Conservation (phyloP, 2,329 filamentous ascomycete species). For the Emericellopsis atlantica region DNA sequence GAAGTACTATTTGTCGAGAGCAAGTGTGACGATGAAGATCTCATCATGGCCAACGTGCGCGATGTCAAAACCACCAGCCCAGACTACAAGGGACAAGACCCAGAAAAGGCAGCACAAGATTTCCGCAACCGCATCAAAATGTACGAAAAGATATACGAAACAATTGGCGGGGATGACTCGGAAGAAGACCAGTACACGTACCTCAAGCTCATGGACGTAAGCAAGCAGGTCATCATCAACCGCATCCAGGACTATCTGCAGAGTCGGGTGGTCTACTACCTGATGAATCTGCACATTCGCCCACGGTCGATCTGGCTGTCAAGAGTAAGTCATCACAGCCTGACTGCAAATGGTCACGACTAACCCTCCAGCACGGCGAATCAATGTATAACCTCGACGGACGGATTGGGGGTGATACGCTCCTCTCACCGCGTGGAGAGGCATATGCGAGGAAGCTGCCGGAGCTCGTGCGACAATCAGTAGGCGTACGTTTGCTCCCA, state of each 20-base stretch:
- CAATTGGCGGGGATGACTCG: slow-evolving; percentile 59
- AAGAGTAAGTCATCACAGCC: slow-evolving; percentile 44
- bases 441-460: slow-evolving; percentile 79
- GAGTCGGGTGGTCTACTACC: slow-evolving; percentile 91
- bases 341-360: not conserved
- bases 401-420: slow-evolving; percentile 84
- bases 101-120: slow-evolving; percentile 78
- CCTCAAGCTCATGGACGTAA: slow-evolving; percentile 94
- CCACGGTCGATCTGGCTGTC: slow-evolving; percentile 95
- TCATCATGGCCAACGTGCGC: slow-evolving; percentile 97
- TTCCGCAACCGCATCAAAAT: slow-evolving; percentile 92
- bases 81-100: slow-evolving; percentile 89
- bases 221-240: slow-evolving; percentile 95
- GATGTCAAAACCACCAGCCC: slow-evolving; percentile 96
- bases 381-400: slow-evolving; percentile 85
- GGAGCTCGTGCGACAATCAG: slow-evolving; percentile 71
- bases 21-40: slow-evolving; percentile 87
- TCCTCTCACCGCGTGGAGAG: slow-evolving; percentile 75
- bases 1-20: slow-evolving; percentile 95
- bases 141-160: slow-evolving; percentile 95
- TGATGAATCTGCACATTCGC: slow-evolving; percentile 97
- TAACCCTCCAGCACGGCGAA: slow-evolving; percentile 63
- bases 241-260: slow-evolving; percentile 94
- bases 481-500: slow-evolving; percentile 50
- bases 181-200: slow-evolving; percentile 85